These are phyloP conservation scores for Gentiana macrophylla DNA, from an alignment of 257 asterid genomes.

Conservation along the genomic window DNA sequence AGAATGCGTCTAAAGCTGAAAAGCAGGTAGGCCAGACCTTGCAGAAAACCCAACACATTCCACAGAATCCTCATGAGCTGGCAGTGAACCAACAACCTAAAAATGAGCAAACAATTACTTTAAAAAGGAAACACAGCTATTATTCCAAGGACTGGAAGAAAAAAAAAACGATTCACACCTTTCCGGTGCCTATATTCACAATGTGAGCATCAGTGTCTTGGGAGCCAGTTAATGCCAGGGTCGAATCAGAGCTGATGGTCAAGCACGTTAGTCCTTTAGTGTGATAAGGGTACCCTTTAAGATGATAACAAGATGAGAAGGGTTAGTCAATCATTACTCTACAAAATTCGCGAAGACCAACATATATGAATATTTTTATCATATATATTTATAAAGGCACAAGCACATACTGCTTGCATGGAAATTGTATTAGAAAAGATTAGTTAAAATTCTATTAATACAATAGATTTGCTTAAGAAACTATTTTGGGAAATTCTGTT, in stretches of 20 bases:
- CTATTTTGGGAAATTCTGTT: too few relatives aligned
- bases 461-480: too few relatives aligned
- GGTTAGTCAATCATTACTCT: too few relatives aligned
- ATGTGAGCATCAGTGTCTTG: slow-evolving; percentile 60
- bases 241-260: slow-evolving; percentile 67
- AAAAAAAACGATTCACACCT: slow-evolving; percentile 22
- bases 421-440: too few relatives aligned
- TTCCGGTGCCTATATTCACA: slow-evolving; percentile 70
- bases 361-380: too few relatives aligned
- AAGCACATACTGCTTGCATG: too few relatives aligned
- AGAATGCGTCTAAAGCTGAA: too few relatives aligned
- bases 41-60: slow-evolving; percentile 75
- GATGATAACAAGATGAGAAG: background rate
- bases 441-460: too few relatives aligned
- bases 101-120: slow-evolving; percentile 1
- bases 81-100: slow-evolving; percentile 75
- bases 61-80: slow-evolving; percentile 66
- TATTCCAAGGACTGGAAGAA: background rate
- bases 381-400: too few relatives aligned
- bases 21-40: slow-evolving; percentile 35
- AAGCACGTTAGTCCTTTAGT: slow-evolving; percentile 75
- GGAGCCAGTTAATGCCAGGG: slow-evolving; percentile 76
- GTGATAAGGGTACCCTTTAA: slow-evolving; percentile 74
- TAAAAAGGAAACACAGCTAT: background rate
- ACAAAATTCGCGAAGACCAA: too few relatives aligned